These are phyloP conservation scores for Pisolithus sp. DNA, from an alignment of 768 basidiomycete species.

Conservation along the genomic window DNA sequence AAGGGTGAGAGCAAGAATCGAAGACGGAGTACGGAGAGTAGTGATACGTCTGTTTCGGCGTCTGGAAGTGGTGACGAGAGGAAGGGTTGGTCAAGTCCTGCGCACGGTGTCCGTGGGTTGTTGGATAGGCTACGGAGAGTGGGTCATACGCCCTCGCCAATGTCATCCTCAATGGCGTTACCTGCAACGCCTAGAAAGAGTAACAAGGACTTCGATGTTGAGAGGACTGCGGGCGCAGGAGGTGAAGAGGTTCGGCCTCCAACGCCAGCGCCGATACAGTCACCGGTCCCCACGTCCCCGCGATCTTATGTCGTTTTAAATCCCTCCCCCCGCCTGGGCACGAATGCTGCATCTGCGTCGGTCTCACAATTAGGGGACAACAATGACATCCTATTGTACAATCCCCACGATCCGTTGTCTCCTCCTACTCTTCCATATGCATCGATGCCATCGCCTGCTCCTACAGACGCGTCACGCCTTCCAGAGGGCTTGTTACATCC, in stretches of 20 bases:
- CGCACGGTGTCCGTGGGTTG: conserved; percentile 19
- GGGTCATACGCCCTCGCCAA: conserved; percentile 24
- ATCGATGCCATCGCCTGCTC: conserved; percentile 16
- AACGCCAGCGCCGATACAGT: conserved; percentile 10
- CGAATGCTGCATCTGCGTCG: neutral
- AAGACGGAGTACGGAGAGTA: conserved; percentile 11
- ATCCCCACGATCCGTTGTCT: neutral
- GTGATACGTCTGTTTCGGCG: conserved; percentile 7
- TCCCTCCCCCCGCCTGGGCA: conserved; percentile 15
- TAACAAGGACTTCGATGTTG: conserved; percentile 11
- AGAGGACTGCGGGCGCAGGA: conserved; percentile 4
- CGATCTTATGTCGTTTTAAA: conserved; percentile 28
- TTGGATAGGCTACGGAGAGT: conserved; percentile 20
- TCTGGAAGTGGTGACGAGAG: conserved; percentile 20
- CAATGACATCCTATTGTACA: neutral
- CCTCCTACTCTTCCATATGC: conserved; percentile 4
- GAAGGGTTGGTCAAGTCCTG: conserved; percentile 17
- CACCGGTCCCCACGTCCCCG: conserved; percentile 9
- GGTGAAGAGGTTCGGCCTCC: neutral
- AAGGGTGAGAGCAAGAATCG: conserved; percentile 13
- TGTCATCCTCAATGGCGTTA: conserved; percentile 17
- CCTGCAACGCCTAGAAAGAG: conserved; percentile 4
- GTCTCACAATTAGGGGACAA: neutral
- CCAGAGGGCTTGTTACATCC: conserved; percentile 27
- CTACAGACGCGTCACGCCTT: conserved; percentile 20